A percentile compares a stretch with the other conserved stretches of the same genome.
Conservation (phyloP, 495 filamentous ascomycete genomes). For the Friedmanniomyces simplex region DNA sequence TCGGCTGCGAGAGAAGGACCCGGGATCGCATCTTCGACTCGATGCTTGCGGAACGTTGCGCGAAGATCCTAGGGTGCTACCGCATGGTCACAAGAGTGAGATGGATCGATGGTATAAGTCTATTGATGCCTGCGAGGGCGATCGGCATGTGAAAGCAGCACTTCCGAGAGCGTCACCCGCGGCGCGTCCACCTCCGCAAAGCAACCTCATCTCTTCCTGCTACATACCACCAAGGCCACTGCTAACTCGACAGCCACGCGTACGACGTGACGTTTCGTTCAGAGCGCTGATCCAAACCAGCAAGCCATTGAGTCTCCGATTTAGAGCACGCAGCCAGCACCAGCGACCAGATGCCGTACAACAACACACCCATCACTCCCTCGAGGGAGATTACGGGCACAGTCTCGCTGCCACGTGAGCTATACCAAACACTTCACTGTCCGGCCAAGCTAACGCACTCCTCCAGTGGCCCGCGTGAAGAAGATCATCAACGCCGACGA, state of each 20-base stretch:
- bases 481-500: slow-evolving; percentile 84
- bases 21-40: background rate
- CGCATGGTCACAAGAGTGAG: background rate
- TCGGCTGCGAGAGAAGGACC: slow-evolving; percentile 8
- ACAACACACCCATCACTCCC: slow-evolving; percentile 69
- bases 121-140: background rate
- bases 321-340: background rate
- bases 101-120: background rate
- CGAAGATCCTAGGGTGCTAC: background rate
- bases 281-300: background rate
- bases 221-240: background rate
- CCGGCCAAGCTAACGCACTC: slow-evolving; percentile 7
- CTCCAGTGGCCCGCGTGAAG: slow-evolving; percentile 69
- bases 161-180: background rate
- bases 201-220: background rate
- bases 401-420: slow-evolving; percentile 73
- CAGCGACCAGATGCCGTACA: slow-evolving; percentile 91
- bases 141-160: background rate
- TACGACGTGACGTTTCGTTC: background rate
- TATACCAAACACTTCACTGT: background rate
- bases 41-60: background rate
- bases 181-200: background rate
- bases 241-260: background rate
- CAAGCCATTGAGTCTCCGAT: too few relatives aligned
- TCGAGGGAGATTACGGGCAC: slow-evolving; percentile 76